Evolutionary conservation across 129 eudicot genomes (phyloP), one percentile per base, ranked within the genome.

Genomic region (Flaveria trinervia): DNA sequence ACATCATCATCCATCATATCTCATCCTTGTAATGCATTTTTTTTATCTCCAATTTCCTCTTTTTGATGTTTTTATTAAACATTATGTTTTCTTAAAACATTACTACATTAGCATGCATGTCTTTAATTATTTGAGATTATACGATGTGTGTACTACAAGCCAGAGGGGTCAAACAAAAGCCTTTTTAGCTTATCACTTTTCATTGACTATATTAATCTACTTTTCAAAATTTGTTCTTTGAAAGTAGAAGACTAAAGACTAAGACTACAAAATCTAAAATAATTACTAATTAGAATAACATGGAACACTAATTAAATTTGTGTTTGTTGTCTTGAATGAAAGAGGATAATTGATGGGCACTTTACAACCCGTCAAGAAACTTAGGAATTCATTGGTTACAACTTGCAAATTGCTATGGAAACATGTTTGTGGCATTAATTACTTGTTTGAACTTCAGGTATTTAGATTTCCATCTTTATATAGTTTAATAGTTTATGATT

Each of bases 31-130:
- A 70, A 74, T 70, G 64, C 68, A 62, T 70, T 56, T 26, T 54
- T 67, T 60, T 55, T 65, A 39, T 65, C 57, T 59, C 85, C 75
- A 4, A 77, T 45, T 64, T 64, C 59, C 18, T 45, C 17, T 49
- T 71, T 33, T 33, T 64, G 61, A 65, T 55, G 61, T 79, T 77
- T 77, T 82, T 80, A 79, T 71, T 80, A 80, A 80, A 68, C 30
- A 67, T 80, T 20, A 80, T 74, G 84, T 56, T 65, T 56, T 74
- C 14, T 28, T 28, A 43, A 45, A 68, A 74, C 76, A 80, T n/a
- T n/a, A n/a, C n/a, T n/a, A n/a, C n/a, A n/a, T 74, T 56, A 36
- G 72, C 54, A 36, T 33, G 56, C 3, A 67, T 62, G 62, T 51
- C 43, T 39, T 18, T 6, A 23, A 10, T 9, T 17, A 2, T 69